phyloP scores from a whole-genome alignment of 495 filamentous ascomycete genomes.

The Thozetella sp. region DNA sequence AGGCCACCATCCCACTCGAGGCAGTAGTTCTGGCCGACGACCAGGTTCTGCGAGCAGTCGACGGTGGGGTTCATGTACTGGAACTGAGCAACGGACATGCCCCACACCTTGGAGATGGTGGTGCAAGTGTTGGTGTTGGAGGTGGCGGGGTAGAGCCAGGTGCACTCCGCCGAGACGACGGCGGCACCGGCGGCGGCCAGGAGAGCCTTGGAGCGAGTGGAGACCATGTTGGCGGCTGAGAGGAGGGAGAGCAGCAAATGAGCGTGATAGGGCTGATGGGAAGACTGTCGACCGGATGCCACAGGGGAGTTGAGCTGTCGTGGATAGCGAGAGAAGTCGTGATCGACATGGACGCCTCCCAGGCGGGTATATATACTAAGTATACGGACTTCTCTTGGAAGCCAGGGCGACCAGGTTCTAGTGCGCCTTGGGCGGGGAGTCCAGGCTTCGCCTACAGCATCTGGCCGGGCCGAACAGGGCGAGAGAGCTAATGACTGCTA shows the following conservation, averaged over 20 bases:
- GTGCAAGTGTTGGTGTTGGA: constrained; percentile 21
- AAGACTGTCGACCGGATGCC: background rate
- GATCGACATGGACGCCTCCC: too few relatives aligned
- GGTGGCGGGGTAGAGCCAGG: background rate
- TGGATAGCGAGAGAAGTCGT: too few relatives aligned
- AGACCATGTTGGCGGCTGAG: background rate
- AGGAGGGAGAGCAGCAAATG: background rate
- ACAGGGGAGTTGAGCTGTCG: background rate
- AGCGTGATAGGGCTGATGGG: too few relatives aligned
- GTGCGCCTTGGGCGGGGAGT: too few relatives aligned
- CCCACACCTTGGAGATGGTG: constrained; percentile 25
- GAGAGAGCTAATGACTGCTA: too few relatives aligned
- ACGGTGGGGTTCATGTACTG: constrained; percentile 37
- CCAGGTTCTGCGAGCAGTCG: constrained; percentile 33
- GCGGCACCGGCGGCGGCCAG: background rate
- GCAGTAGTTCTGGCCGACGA: constrained; percentile 25
- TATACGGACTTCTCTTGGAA: too few relatives aligned
- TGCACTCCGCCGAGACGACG: background rate
- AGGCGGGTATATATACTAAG: too few relatives aligned
- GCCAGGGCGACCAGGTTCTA: too few relatives aligned
- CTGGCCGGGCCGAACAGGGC: too few relatives aligned
- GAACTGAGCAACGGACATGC: constrained; percentile 27
- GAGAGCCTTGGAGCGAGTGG: background rate
- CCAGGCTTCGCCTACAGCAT: too few relatives aligned
- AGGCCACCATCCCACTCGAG: constrained; percentile 3